These are phyloP conservation scores for Elongisporangium anandrum DNA, from an alignment of 352 stramenopile species.

Conservation along the genomic window DNA sequence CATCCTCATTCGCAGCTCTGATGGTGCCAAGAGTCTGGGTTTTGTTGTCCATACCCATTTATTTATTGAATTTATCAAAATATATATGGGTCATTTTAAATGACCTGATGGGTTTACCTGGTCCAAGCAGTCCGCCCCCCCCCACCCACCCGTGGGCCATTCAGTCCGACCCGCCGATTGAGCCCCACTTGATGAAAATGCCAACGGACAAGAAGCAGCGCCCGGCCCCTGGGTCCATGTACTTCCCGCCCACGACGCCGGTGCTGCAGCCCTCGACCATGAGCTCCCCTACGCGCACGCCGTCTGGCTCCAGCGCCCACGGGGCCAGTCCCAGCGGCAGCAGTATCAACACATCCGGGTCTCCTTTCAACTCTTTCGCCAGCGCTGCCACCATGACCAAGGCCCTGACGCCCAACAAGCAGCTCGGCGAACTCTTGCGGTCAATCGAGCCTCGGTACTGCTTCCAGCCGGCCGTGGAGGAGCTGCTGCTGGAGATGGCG, in stretches of 20 bases:
- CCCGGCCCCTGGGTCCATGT: constrained; percentile 10
- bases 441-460: constrained; percentile 68
- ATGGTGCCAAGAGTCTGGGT: too few relatives aligned
- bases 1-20: background rate
- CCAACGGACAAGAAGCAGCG: constrained; percentile 13
- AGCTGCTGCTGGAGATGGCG: constrained; percentile 80
- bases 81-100: too few relatives aligned
- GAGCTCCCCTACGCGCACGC: constrained; percentile 1
- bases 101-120: too few relatives aligned
- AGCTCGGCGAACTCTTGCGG: constrained; percentile 59
- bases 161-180: background rate
- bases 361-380: constrained; percentile 32
- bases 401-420: constrained; percentile 65
- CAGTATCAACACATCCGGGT: constrained; percentile 8
- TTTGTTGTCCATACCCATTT: too few relatives aligned
- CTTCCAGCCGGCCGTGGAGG: constrained; percentile 76
- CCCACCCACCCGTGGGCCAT: background rate
- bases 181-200: background rate
- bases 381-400: constrained; percentile 35
- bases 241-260: constrained; percentile 3
- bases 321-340: constrained; percentile 14
- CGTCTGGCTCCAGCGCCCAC: constrained; percentile 8
- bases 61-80: too few relatives aligned
- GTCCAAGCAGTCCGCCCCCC: too few relatives aligned
- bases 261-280: constrained; percentile 12